Evolutionary conservation across 768 basidiomycete genomes (phyloP).

Genomic region (Erythrobasidium yunnanense): DNA sequence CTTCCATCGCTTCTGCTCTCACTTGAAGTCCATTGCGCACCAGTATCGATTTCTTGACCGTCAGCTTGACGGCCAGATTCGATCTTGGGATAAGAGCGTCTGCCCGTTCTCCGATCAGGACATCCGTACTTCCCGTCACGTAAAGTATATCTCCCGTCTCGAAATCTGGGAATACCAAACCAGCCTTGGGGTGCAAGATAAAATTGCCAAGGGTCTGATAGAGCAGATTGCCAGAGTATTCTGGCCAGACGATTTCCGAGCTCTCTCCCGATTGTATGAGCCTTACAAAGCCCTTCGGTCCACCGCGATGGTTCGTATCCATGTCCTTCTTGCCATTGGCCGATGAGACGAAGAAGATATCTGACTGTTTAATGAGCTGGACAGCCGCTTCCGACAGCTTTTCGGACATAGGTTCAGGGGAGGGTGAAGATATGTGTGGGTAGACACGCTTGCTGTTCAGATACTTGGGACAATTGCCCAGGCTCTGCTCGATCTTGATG

Average conservation of each 20-base stretch:
- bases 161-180: slow-evolving; percentile 26
- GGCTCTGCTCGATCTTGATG: slow-evolving; percentile 15
- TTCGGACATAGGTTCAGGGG: background rate
- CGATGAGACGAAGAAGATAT: background rate
- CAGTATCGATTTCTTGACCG: background rate
- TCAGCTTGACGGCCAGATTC: slow-evolving; percentile 23
- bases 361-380: slow-evolving; percentile 6
- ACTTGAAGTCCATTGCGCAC: slow-evolving; percentile 18
- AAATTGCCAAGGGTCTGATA: slow-evolving; percentile 26
- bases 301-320: slow-evolving; percentile 29
- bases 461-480: slow-evolving; percentile 32
- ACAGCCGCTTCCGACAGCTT: slow-evolving; percentile 11
- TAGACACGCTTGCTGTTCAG: slow-evolving; percentile 23
- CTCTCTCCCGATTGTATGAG: background rate
- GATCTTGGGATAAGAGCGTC: slow-evolving; percentile 11
- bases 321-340: slow-evolving; percentile 7
- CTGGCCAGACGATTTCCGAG: slow-evolving; percentile 20
- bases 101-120: slow-evolving; percentile 14
- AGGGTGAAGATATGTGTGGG: background rate
- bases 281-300: slow-evolving; percentile 25
- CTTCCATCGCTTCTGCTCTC: background rate
- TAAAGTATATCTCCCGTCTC: slow-evolving; percentile 27
- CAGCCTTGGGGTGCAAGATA: slow-evolving; percentile 1
- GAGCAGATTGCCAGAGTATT: slow-evolving; percentile 25
- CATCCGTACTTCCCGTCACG: slow-evolving; percentile 11